Conservation (phyloP, 306 rosid genomes). For the Glycyrrhiza uralensis region DNA sequence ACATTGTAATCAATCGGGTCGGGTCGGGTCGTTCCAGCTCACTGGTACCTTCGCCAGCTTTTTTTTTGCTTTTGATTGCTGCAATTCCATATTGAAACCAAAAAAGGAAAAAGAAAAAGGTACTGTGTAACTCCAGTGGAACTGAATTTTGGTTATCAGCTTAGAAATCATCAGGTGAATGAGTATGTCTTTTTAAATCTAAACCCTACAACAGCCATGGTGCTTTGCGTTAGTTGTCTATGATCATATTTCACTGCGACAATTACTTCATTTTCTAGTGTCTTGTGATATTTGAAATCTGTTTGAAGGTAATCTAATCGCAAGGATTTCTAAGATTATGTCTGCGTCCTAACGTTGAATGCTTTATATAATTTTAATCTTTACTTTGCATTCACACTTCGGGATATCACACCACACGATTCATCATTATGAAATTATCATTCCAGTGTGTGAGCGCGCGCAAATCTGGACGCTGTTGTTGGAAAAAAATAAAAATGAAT, state of each 20-base stretch:
- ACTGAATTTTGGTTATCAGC: conserved; percentile 27
- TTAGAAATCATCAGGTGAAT: conserved; percentile 34
- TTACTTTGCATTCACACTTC: background rate
- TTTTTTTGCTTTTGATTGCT: conserved; percentile 11
- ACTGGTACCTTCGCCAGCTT: conserved; percentile 19
- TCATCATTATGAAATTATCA: background rate
- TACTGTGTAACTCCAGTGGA: conserved; percentile 22
- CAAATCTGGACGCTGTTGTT: background rate
- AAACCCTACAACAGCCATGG: background rate
- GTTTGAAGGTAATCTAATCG: background rate
- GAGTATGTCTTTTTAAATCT: conserved; percentile 12
- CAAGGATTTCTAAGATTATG: background rate
- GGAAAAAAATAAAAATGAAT: no score
- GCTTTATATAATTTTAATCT: background rate
- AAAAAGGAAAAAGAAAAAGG: conserved; percentile 24
- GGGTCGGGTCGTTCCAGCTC: conserved; percentile 33
- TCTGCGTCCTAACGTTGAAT: background rate
- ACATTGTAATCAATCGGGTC: conserved; percentile 44
- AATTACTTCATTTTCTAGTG: background rate
- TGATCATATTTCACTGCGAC: background rate
- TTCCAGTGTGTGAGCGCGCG: background rate
- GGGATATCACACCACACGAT: background rate
- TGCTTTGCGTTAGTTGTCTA: conserved; percentile 12
- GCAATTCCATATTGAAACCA: conserved; percentile 31
- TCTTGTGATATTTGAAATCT: conserved; percentile 1